These are phyloP conservation scores for Sporothrix protearum DNA, from an alignment of 2,329 filamentous ascomycete genomes.

Conservation along the genomic window DNA sequence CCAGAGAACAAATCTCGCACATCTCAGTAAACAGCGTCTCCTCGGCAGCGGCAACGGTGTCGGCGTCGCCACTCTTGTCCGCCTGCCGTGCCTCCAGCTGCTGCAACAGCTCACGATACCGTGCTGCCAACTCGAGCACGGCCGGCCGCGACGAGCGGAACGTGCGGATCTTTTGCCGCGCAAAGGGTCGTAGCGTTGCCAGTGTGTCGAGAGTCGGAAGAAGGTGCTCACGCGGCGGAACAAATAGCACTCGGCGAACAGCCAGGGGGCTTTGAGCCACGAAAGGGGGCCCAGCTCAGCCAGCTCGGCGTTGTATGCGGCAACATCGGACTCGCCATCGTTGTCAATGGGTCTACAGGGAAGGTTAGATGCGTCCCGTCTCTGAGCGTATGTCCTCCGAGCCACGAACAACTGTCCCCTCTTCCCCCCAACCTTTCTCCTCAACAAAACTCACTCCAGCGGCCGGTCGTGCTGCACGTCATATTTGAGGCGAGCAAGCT, in stretches of 20 bases:
- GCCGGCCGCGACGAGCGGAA: slow-evolving; percentile 86
- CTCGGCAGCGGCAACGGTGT: slow-evolving; percentile 59
- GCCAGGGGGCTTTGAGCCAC: slow-evolving; percentile 85
- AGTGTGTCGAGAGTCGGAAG: slow-evolving; percentile 73
- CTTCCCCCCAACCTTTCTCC: not conserved
- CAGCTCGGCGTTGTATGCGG: slow-evolving; percentile 81
- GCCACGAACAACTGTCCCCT: not conserved
- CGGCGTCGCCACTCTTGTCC: slow-evolving; percentile 50
- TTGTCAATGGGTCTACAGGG: slow-evolving; percentile 42
- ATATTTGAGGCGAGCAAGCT: slow-evolving; percentile 82
- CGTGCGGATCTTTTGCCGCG: slow-evolving; percentile 82
- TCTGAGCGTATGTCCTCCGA: not conserved
- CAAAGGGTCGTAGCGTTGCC: slow-evolving; percentile 86
- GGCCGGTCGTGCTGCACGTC: slow-evolving; percentile 86
- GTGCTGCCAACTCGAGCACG: slow-evolving; percentile 43
- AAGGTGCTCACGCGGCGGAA: slow-evolving; percentile 80
- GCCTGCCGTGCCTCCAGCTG: slow-evolving; percentile 57
- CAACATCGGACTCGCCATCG: slow-evolving; percentile 72
- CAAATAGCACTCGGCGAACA: slow-evolving; percentile 91
- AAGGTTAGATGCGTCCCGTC: not conserved
- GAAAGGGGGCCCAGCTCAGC: slow-evolving; percentile 66
- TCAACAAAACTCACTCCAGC: slow-evolving; percentile 40
- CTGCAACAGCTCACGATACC: slow-evolving; percentile 56
- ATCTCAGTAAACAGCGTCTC: slow-evolving; percentile 82
- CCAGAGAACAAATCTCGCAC: slow-evolving; percentile 93